Evolutionary conservation across 2,329 filamentous ascomycete genomes (phyloP).

Genomic region (Stachybotrys echinatus): DNA sequence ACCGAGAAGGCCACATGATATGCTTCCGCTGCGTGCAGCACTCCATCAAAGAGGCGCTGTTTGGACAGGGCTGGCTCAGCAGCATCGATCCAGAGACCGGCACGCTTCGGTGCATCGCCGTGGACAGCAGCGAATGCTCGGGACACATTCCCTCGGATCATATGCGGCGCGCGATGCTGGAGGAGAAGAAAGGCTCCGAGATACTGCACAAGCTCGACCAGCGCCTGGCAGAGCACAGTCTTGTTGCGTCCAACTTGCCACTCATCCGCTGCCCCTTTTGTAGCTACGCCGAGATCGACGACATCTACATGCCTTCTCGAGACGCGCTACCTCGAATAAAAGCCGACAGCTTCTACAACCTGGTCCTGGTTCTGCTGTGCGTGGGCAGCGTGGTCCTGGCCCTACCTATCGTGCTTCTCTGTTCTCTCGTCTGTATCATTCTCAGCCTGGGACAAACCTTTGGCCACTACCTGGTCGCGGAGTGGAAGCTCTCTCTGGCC

Average conservation of each 20-base stretch:
- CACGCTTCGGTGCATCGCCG: conserved; percentile 78
- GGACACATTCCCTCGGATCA: conserved; percentile 68
- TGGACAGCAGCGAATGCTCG: conserved; percentile 62
- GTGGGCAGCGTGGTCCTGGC: conserved; percentile 52
- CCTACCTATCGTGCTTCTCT: conserved; percentile 44
- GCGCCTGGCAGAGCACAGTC: conserved; percentile 68
- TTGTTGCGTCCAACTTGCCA: conserved; percentile 68
- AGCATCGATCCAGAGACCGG: conserved; percentile 69
- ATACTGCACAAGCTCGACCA: conserved; percentile 72
- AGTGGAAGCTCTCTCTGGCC: conserved; percentile 55
- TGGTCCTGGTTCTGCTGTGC: conserved; percentile 46
- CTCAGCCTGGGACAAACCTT: conserved; percentile 37
- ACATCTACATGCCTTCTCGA: conserved; percentile 57
- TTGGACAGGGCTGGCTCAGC: conserved; percentile 86
- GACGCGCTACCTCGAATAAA: conserved; percentile 53
- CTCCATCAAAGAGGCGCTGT: conserved; percentile 80
- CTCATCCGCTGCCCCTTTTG: conserved; percentile 87
- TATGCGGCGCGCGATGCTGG: conserved; percentile 66
- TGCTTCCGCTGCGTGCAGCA: conserved; percentile 80
- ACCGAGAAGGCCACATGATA: conserved; percentile 62
- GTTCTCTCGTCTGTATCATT: conserved; percentile 38
- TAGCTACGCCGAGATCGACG: conserved; percentile 83
- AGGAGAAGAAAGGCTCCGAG: conserved; percentile 65
- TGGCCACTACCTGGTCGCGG: conserved; percentile 31
- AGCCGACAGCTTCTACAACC: conserved; percentile 40